Evolutionary conservation across 1,139 yeast species (phyloP), one percentile per base, ranked within the genome.

Genomic region (Chernovozyma aurita): DNA sequence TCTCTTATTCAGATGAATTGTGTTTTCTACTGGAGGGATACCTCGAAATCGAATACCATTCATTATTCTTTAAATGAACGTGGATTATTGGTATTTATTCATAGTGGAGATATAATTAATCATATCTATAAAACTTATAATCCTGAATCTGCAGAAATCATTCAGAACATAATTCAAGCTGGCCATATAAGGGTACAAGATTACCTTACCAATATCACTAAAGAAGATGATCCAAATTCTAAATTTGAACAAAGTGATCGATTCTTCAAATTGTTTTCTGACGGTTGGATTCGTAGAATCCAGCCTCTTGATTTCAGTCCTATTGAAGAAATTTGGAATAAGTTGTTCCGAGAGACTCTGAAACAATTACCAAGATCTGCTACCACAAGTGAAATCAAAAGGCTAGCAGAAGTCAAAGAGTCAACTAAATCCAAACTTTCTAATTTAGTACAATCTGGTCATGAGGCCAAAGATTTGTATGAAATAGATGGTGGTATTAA

Each of bases 101-200:
- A 87, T 58, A 71, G 90, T 26, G 97, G 95, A 24, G 85, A 85
- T 36, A 79, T 88, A 42, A 68, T 86, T 27, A 61, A 74, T 31
- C 69, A 70, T 37, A 72, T 84, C 29, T 69, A 70, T 38, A 39
- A 45, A 8, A 36, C 42, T 12, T 63, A 64, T 39, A 73, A 70
- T n/a, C 70, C 69, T 20, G 65, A 64, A 12, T 64, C 75, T 21
- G 85, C 90, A 0, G 81, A 81, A 42, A 75, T 87, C 27, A 67
- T 85, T n/a, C 88, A 85, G 49, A 86, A 84, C 49, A 65, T 88
- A 34, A 48, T 65, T 70, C 49, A 73, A 68, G 35, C 69, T 69
- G 63, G 97, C 76, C 83, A 82, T 47, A 57, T 88, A 38, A 71
- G 79, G 14, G 63, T 80, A 2, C 60, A 64, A 2, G 90, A 85